Evolutionary conservation across 441 rosid genomes (phyloP), one percentile per base, ranked within the genome.

Genomic region (Gossypium davidsonii): DNA sequence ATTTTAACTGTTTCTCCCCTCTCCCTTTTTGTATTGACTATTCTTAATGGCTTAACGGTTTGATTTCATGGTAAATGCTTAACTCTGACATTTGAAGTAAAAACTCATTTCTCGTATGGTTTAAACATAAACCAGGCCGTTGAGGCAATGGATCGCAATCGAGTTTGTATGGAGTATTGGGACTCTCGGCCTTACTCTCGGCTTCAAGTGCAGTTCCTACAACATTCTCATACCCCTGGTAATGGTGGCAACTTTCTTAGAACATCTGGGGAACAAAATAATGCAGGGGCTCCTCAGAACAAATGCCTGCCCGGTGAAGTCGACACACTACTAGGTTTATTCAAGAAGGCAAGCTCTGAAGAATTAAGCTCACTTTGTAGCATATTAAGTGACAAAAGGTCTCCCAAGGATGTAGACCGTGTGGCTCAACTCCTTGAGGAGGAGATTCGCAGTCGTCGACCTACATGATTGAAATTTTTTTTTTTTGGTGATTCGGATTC

Each of bases 101-200:
- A 72, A 9, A 20, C 74, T 59, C 20, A 57, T 70, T 53, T 73
- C 52, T 15, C 52, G 18, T 57, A 69, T 49, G 46, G 34, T 68
- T 23, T 10, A 28, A 51, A 62, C 23, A 51, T 21, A 7, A 34
- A 76, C 78, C 88, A 96, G 99, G 93, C 90, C 6, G 78, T 96
- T 23, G 99, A 96, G 81, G 97, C 99, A 71, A 70, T 92, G 89
- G 99, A 96, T 56, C 73, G 80, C 59, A 84, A 83, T 80, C 84
- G 99, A 77, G 91, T 96, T 67, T 93, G 99, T 82, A 83, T 78
- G 20, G 97, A 87, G 55, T 96, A 96, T 72, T 96, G 99, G 99
- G 94, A 90, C 49, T 88, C 90, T 25, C 87, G 98, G 78, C 99
- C 98, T 42, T 96, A 88, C 67, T 93, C 98, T 10, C 84, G 99